A percentile compares a stretch with the other conserved stretches of the same genome.
Evolutionary conservation across 1,284 basidiomycete genomes (phyloP).

Genomic region (Ustilago sp.): DNA sequence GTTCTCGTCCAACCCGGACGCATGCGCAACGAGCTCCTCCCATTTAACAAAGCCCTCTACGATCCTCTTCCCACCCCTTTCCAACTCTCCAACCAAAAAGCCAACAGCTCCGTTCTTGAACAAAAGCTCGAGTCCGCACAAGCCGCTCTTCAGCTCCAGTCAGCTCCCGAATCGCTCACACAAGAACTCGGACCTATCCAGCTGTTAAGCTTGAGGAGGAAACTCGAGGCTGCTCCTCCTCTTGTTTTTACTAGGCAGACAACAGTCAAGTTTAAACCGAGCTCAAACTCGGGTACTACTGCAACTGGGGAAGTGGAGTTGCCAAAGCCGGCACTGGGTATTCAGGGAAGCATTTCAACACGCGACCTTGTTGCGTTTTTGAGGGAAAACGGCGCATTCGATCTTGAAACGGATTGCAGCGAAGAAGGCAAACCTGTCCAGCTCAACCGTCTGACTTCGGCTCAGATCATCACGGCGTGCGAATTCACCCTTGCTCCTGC

Average conservation of each 20-base stretch:
- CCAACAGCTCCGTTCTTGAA: slow-evolving; percentile 26
- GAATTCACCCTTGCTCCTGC: slow-evolving; percentile 24
- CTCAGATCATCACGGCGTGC: slow-evolving; percentile 46
- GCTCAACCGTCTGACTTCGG: slow-evolving; percentile 35
- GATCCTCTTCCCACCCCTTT: slow-evolving; percentile 41
- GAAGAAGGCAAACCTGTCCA: slow-evolving; percentile 23
- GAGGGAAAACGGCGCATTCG: slow-evolving; percentile 33
- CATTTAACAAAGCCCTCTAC: slow-evolving; percentile 35
- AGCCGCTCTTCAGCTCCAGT: slow-evolving; percentile 16
- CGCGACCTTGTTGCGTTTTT: slow-evolving; percentile 38
- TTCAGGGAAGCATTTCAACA: slow-evolving; percentile 42
- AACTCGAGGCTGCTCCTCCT: slow-evolving; percentile 34
- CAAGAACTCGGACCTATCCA: slow-evolving; percentile 44
- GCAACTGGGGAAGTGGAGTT: slow-evolving; percentile 17
- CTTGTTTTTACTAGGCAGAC: slow-evolving; percentile 37
- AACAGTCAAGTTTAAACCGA: slow-evolving; percentile 26
- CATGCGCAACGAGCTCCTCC: slow-evolving; percentile 51
- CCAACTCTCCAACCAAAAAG: slow-evolving; percentile 21
- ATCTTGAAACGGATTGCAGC: slow-evolving; percentile 44
- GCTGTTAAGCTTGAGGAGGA: slow-evolving; percentile 40
- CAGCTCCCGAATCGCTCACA: slow-evolving; percentile 33
- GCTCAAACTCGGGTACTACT: neutral
- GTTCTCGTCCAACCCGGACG: slow-evolving; percentile 49
- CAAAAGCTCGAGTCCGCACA: slow-evolving; percentile 31
- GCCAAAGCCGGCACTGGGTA: slow-evolving; percentile 35